Evolutionary conservation across 768 basidiomycete genomes (phyloP).

Genomic region (Amanita jacksonii): DNA sequence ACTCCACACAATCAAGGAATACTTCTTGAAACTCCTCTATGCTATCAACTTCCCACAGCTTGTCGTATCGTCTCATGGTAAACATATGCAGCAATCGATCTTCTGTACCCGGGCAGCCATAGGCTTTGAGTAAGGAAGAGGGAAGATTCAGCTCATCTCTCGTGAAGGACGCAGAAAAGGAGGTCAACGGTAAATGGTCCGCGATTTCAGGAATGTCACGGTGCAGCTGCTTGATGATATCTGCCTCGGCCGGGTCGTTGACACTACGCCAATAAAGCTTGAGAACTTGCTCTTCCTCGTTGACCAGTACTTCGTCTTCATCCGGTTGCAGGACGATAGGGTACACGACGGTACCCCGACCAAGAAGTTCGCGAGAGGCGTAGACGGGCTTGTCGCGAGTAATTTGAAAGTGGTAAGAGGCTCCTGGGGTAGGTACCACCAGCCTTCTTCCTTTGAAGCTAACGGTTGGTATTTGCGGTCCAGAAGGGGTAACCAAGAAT

Average conservation of each 20-base stretch:
- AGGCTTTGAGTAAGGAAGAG: background rate
- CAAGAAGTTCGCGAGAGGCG: slow-evolving; percentile 4
- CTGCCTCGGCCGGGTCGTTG: slow-evolving; percentile 3
- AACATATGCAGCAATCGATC: slow-evolving; percentile 5
- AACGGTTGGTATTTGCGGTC: background rate
- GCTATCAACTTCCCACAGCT: slow-evolving; percentile 6
- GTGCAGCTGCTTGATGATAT: slow-evolving; percentile 4
- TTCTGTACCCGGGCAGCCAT: background rate
- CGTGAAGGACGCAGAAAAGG: slow-evolving; percentile 7
- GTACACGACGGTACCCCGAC: slow-evolving; percentile 9
- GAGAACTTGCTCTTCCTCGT: slow-evolving; percentile 7
- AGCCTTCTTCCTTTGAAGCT: background rate
- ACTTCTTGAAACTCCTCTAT: slow-evolving; percentile 9
- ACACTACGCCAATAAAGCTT: slow-evolving; percentile 6
- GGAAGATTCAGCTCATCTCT: background rate
- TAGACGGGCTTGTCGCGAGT: slow-evolving; percentile 5
- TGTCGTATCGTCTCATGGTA: slow-evolving; percentile 6
- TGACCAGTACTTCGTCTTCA: slow-evolving; percentile 1
- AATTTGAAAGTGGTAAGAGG: background rate
- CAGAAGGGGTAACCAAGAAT: background rate
- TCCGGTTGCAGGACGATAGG: slow-evolving; percentile 3
- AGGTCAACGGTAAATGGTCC: slow-evolving; percentile 2
- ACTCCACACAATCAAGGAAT: slow-evolving; percentile 10
- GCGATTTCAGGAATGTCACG: slow-evolving; percentile 4
- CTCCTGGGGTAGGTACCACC: background rate